These are phyloP conservation scores for Wickerhamiella parazyma DNA, from an alignment of 805 yeast species.

Conservation along the genomic window DNA sequence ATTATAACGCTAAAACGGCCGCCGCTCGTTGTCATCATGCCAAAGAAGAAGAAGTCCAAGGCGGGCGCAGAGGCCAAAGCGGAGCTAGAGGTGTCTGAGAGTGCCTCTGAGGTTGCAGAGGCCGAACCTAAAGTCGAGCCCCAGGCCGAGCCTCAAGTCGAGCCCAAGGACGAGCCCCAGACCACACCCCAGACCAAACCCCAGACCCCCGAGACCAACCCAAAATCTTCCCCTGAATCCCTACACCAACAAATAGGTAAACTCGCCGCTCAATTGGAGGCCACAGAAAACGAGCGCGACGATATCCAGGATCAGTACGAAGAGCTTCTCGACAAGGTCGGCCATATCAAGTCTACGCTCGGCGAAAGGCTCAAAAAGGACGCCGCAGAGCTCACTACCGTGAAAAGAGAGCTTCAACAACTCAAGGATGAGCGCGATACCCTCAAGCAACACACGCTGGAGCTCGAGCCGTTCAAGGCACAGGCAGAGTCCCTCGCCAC, in stretches of 20 bases:
- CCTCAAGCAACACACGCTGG: not conserved
- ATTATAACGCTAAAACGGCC: too few species aligned
- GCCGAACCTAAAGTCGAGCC: too few species aligned
- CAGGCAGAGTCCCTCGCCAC: constrained; percentile 29
- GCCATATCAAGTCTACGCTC: constrained; percentile 27
- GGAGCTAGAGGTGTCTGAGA: too few species aligned
- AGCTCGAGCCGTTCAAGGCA: constrained; percentile 17
- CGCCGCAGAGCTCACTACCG: constrained; percentile 21
- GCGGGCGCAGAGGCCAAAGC: too few species aligned
- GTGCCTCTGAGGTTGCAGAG: too few species aligned
- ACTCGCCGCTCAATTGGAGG: constrained; percentile 29
- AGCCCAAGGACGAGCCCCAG: not conserved
- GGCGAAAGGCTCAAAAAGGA: constrained; percentile 35
- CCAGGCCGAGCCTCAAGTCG: too few species aligned
- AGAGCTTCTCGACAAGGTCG: constrained; percentile 25
- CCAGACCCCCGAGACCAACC: too few species aligned
- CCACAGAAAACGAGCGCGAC: constrained; percentile 34
- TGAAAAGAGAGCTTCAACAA: constrained; percentile 26
- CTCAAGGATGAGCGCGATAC: not conserved
- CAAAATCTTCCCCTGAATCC: too few species aligned
- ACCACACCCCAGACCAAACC: not conserved
- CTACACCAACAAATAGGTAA: constrained; percentile 6
- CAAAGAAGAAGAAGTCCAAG: too few species aligned
- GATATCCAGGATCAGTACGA: constrained; percentile 31
- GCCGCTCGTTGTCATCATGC: too few species aligned